phyloP scores from a whole-genome alignment of 2,329 filamentous ascomycete genomes.

The Aspergillus spinulosporus region DNA sequence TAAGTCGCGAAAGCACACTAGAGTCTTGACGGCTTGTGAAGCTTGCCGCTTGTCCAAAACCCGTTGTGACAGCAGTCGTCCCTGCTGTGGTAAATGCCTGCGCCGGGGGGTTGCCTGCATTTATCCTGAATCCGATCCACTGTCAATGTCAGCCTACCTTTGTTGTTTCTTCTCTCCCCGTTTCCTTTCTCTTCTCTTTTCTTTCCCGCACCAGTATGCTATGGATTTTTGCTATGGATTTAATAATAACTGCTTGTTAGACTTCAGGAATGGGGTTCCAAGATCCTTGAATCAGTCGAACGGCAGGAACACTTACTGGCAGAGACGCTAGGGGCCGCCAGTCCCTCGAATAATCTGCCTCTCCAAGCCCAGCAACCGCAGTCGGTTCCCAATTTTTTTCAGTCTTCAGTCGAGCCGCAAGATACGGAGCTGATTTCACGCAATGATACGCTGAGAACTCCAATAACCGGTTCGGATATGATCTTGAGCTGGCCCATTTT shows the following conservation, averaged over 20 bases:
- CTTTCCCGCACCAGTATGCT: too few species aligned
- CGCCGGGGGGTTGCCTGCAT: constrained; percentile 27
- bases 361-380: not conserved
- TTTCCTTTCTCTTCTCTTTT: too few species aligned
- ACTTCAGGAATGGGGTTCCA: constrained; percentile 27
- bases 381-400: constrained; percentile 10
- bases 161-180: not conserved
- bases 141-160: constrained; percentile 24
- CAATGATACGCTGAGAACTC: constrained; percentile 28
- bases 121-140: constrained; percentile 27
- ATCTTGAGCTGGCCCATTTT: constrained; percentile 30
- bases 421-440: constrained; percentile 28
- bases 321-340: constrained; percentile 15
- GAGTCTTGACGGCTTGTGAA: constrained; percentile 29
- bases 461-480: constrained; percentile 30
- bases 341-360: not conserved
- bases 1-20: constrained; percentile 26
- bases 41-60: constrained; percentile 29
- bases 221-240: not conserved
- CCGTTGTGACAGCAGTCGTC: constrained; percentile 28
- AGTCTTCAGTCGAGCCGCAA: constrained; percentile 21
- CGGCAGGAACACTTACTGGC: constrained; percentile 26
- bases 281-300: constrained; percentile 27
- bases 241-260: constrained; percentile 13
- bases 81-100: constrained; percentile 27